A percentile compares a stretch with the other conserved stretches of the same genome.
phyloP scores from a whole-genome alignment of 345 rosid genomes.

The Boechera retrofracta region DNA sequence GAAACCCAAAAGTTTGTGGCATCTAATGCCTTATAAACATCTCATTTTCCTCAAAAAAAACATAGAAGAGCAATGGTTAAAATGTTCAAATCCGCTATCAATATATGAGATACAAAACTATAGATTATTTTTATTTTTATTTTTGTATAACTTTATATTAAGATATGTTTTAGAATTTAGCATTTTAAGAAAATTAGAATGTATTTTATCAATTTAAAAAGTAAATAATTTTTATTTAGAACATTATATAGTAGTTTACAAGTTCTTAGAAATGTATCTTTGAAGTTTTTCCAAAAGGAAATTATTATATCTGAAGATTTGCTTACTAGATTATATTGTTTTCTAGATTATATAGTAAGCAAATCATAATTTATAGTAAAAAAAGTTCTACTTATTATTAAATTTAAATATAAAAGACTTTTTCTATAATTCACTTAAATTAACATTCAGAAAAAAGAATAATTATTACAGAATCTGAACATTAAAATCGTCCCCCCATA shows the following conservation, averaged over 20 bases:
- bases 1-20: background rate
- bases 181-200: background rate
- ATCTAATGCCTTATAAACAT: background rate
- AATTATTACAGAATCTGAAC: conserved; percentile 24
- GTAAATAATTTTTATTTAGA: background rate
- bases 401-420: background rate
- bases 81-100: background rate
- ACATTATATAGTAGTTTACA: background rate
- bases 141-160: background rate
- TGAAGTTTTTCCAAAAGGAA: background rate
- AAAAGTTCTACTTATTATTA: too few species aligned
- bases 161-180: background rate
- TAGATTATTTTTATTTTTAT: background rate
- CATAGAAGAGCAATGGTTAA: background rate
- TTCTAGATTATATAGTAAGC: background rate
- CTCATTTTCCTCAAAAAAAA: background rate
- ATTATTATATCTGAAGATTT: background rate
- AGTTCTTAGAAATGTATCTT: background rate
- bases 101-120: background rate
- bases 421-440: background rate
- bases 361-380: background rate
- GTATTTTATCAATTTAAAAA: background rate
- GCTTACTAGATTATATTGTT: too few species aligned
- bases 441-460: background rate
- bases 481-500: conserved; percentile 22